phyloP scores from a whole-genome alignment of 352 stramenopile genomes.

The Thraustochytrium striatum region DNA sequence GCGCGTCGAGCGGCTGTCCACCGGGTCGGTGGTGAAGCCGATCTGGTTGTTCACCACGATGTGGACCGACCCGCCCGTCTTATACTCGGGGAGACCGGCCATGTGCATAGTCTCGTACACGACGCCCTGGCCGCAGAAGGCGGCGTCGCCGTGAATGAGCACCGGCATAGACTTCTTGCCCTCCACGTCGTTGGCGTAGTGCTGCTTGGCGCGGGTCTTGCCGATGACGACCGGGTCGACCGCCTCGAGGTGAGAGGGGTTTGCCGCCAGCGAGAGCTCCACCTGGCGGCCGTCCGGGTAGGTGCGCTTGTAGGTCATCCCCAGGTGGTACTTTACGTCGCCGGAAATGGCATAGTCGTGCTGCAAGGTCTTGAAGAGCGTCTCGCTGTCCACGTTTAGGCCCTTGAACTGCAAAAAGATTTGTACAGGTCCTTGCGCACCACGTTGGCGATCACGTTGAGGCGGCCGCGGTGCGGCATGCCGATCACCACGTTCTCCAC shows the following conservation, averaged over 20 bases:
- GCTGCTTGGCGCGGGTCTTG: constrained; percentile 91
- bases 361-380: constrained; percentile 26
- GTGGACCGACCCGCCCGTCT: constrained; percentile 94
- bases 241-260: constrained; percentile 98
- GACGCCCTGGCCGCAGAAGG: constrained; percentile 91
- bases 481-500: constrained; percentile 96
- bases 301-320: constrained; percentile 89
- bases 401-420: constrained; percentile 95
- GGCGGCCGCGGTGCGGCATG: constrained; percentile 94
- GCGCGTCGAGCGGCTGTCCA: constrained; percentile 89
- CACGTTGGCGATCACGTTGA: constrained; percentile 98
- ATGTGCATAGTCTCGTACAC: constrained; percentile 98
- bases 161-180: constrained; percentile 88
- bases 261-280: constrained; percentile 91
- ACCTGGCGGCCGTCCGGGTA: constrained; percentile 90
- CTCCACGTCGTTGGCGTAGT: constrained; percentile 78
- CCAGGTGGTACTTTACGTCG: constrained; percentile 98
- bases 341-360: constrained; percentile 58
- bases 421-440: constrained; percentile 90
- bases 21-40: constrained; percentile 95
- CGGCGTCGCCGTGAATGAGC: constrained; percentile 95
- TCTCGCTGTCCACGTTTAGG: constrained; percentile 34
- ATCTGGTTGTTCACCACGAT: constrained; percentile 99
- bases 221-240: constrained; percentile 95
- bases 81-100: constrained; percentile 84